A percentile compares a stretch with the other conserved stretches of the same genome.
phyloP scores from a whole-genome alignment of 768 basidiomycete genomes.

The Tulasnella sp. region DNA sequence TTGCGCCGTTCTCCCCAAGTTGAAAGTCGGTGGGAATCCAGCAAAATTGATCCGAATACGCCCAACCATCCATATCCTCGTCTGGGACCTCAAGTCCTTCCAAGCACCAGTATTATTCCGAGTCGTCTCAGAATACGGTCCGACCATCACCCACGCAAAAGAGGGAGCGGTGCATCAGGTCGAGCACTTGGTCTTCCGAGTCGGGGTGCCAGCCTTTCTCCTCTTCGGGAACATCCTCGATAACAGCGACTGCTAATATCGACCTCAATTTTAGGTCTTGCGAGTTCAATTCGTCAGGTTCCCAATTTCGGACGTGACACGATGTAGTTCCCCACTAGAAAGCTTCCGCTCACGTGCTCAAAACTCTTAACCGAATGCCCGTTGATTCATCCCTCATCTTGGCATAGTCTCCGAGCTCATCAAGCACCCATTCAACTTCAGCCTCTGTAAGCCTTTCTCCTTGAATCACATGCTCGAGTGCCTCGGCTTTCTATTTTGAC shows the following conservation, averaged over 20 bases:
- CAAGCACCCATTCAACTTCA: slow-evolving; percentile 18
- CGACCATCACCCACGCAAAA: not conserved
- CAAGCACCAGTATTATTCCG: not conserved
- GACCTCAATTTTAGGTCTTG: not conserved
- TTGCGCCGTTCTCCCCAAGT: slow-evolving; percentile 31
- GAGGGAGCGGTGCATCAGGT: not conserved
- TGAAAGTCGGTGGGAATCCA: slow-evolving; percentile 25
- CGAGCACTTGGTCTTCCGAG: not conserved
- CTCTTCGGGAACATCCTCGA: not conserved
- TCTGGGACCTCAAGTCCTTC: not conserved
- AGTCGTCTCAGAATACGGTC: slow-evolving; percentile 27
- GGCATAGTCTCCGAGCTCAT: slow-evolving; percentile 5
- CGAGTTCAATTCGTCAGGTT: not conserved
- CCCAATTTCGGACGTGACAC: not conserved
- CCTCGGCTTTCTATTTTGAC: slow-evolving; percentile 22
- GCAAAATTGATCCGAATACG: not conserved
- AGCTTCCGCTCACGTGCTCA: not conserved
- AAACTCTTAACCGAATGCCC: not conserved
- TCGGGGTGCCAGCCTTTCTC: not conserved
- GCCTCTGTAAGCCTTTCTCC: not conserved
- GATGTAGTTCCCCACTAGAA: not conserved
- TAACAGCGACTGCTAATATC: not conserved
- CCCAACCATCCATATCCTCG: not conserved
- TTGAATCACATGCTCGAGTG: slow-evolving; percentile 4
- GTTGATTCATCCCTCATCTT: slow-evolving; percentile 3